A percentile compares a stretch with the other conserved stretches of the same genome.
Conservation (phyloP, 768 basidiomycete genomes). For the Kwoniella dejecticola region DNA sequence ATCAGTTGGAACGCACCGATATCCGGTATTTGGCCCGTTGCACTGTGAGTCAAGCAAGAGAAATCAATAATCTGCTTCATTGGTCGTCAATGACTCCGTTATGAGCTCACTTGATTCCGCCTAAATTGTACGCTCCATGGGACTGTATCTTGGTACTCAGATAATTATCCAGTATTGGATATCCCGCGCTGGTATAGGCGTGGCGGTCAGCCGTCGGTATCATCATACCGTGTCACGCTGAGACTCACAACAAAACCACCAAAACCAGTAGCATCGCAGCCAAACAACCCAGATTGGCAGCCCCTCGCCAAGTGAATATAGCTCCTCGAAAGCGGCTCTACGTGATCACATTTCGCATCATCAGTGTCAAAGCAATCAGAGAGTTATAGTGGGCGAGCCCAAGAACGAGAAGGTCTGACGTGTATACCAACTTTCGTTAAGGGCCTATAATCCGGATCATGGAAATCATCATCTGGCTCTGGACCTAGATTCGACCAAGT, state of each 20-base stretch:
- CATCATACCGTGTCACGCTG: neutral
- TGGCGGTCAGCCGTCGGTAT: neutral
- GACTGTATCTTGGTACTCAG: conserved; percentile 33
- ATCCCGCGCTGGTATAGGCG: conserved; percentile 62
- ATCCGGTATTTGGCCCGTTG: conserved; percentile 78
- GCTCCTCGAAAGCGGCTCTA: conserved; percentile 56
- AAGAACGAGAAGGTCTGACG: no score
- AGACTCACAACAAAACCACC: conserved; percentile 67
- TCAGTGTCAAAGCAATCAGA: no score
- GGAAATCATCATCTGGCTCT: conserved; percentile 53
- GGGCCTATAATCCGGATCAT: conserved; percentile 44
- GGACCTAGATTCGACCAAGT: conserved; percentile 48
- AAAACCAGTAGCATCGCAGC: conserved; percentile 68
- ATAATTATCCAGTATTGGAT: conserved; percentile 73
- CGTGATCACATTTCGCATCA: no score
- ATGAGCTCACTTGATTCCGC: conserved; percentile 69
- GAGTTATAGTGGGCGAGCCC: no score
- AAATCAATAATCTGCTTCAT: neutral
- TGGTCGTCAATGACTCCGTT: neutral
- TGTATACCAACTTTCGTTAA: neutral
- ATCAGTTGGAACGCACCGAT: conserved; percentile 70
- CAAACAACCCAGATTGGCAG: conserved; percentile 73
- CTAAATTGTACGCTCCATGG: conserved; percentile 72
- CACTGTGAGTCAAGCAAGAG: conserved; percentile 45
- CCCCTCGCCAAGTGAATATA: conserved; percentile 76